Conservation (phyloP, 441 rosid species). For the Euphorbia celastroides region DNA sequence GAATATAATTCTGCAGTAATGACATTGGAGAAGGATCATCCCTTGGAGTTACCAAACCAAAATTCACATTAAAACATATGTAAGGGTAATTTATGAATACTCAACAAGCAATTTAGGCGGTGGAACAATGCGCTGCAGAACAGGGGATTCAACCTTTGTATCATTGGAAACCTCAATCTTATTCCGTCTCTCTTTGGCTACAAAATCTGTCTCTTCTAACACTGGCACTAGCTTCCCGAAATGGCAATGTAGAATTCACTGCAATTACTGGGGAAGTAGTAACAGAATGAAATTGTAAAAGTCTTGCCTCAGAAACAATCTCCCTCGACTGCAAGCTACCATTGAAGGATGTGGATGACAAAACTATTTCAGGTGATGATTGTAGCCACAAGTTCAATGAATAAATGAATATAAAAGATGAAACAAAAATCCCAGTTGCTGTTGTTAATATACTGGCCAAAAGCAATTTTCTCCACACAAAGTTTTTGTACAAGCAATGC, state of each 20-base stretch:
- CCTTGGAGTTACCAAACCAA: slow-evolving; percentile 3
- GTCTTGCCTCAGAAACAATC: slow-evolving; percentile 28
- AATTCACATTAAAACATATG: slow-evolving; percentile 4
- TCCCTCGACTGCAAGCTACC: slow-evolving; percentile 41
- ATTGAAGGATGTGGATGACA: slow-evolving; percentile 28
- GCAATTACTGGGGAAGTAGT: slow-evolving; percentile 24
- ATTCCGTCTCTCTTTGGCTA: slow-evolving; percentile 8
- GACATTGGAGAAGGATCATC: slow-evolving; percentile 12
- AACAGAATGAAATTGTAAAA: slow-evolving; percentile 26
- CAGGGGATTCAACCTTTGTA: slow-evolving; percentile 29
- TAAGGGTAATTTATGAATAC: neutral
- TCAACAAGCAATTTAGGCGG: slow-evolving; percentile 41
- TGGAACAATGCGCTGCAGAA: slow-evolving; percentile 26
- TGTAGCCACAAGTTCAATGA: slow-evolving; percentile 21
- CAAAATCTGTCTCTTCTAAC: slow-evolving; percentile 9
- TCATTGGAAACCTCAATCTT: slow-evolving; percentile 25
- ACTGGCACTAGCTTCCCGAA: slow-evolving; percentile 16
- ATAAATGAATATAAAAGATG: slow-evolving; percentile 30
- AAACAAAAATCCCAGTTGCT: slow-evolving; percentile 43
- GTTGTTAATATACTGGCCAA: slow-evolving; percentile 40
- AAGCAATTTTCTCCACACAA: slow-evolving; percentile 50
- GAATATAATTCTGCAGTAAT: slow-evolving; percentile 40
- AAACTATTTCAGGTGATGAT: slow-evolving; percentile 23
- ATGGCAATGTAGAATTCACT: slow-evolving; percentile 26
- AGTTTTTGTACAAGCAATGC: slow-evolving; percentile 32